Conservation (phyloP, 2,329 filamentous ascomycete species). For the Juglanconis sp. region DNA sequence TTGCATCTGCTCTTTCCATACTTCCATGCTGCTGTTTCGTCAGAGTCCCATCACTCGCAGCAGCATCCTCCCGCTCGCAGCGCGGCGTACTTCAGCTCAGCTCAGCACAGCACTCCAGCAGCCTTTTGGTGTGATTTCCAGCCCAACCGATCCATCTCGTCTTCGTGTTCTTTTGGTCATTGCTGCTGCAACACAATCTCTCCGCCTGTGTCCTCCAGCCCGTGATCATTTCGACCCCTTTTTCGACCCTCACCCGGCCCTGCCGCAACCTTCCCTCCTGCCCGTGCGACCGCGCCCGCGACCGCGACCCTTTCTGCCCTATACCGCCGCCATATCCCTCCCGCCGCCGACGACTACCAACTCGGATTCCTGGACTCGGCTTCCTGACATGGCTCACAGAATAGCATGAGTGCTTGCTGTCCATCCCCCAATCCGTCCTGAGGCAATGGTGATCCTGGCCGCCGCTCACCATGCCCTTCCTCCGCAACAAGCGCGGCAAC, state of each 20-base stretch:
- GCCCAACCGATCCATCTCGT: neutral
- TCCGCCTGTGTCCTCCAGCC: neutral
- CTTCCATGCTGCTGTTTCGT: neutral
- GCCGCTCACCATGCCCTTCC: slow-evolving; percentile 51
- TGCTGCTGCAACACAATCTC: neutral
- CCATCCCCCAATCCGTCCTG: neutral
- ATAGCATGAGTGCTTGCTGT: slow-evolving; percentile 13
- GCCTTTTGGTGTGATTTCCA: neutral
- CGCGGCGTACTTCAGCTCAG: neutral
- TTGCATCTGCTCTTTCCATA: neutral
- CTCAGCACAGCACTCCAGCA: neutral
- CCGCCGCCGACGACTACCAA: neutral
- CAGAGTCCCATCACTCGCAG: neutral
- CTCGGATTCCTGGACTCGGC: neutral
- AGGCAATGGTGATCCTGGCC: slow-evolving; percentile 17
- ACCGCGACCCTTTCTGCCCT: neutral
- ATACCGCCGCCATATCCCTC: neutral
- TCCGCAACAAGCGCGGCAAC: slow-evolving; percentile 56
- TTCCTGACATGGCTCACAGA: slow-evolving; percentile 10
- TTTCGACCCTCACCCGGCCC: neutral
- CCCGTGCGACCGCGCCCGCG: neutral
- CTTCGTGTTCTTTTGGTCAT: neutral
- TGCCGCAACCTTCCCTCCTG: slow-evolving; percentile 2
- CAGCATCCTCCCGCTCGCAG: neutral
- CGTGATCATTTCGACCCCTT: neutral